Evolutionary conservation across 2,329 filamentous ascomycete species (phyloP), one percentile per base, ranked within the genome.

Genomic region (Ceratocystis harringtonii): DNA sequence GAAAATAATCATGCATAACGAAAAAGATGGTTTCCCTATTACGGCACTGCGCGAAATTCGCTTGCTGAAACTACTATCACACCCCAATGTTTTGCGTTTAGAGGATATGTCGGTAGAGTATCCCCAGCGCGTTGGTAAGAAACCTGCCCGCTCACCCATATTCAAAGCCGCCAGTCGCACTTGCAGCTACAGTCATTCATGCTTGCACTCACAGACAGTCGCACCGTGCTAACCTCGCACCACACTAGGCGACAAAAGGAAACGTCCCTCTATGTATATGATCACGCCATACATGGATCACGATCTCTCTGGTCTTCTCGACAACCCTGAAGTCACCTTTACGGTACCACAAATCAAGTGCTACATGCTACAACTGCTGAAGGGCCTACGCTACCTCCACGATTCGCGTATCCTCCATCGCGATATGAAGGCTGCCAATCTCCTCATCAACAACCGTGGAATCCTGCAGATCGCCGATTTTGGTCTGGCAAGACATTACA

Each of bases 21-120:
- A 99, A 78, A 97, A 96, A 75, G 94, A 99, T 76, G 94, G 94
- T 62, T 99, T 99, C 71, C 94, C 94, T n/a, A 99, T 99, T 69
- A 99, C 94, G 0, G 92, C 94, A 5, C 82, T 99, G 58, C 89
- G 94, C 72, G 94, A 99, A 75, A 96, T 99, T 78, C 97, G 97
- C 78, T 84, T 99, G 48, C 80, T 99, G 67, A 99, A 99, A 77
- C 85, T 96, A 71, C 79, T 99, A n/a, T 92, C 88, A 8, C 94
- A 99, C 74, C 81, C 82, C 66, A 99, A 99, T 72, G 84, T 97
- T 63, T 78, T 99, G 67, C 84, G 83, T 68, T 79, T 99, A 45
- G 89, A 94, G 73, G 94, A 99, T 75, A 99, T 99, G 94, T 90
- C 92, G 12, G 89, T 99, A 44, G 94, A 99, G 75, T 84, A 86